Base-by-base conservation (phyloP, 306 rosid genomes). In the Trifolium fragiferum region DNA sequence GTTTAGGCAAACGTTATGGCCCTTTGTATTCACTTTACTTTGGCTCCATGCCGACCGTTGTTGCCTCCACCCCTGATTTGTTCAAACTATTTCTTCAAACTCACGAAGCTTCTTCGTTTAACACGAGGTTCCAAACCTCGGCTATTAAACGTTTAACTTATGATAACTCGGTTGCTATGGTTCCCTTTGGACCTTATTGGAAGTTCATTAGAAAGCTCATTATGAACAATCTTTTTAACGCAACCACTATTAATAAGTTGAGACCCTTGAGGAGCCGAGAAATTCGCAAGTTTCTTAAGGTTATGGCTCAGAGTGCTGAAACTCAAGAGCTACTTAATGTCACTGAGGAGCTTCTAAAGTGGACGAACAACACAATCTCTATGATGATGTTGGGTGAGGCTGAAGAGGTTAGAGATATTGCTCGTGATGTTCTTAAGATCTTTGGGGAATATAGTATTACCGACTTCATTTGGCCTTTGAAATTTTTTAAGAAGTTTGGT, bases 361-460 rank as follows among this genome's bases (percentile, higher is more conserved):
- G n/a, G n/a, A n/a, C n/a, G n/a, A n/a, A n/a, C n/a, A n/a, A n/a
- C n/a, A n/a, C n/a, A n/a, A n/a, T n/a, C n/a, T n/a, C n/a, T 13
- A 25, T 3, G 3, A 84, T 87, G 89, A 84, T 87, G 78, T 13
- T 84, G 27, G 87, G 91, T 15, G 78, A 58, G 13, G 70, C 76
- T 0, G 85, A 76, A 35, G 83, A 87, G 74, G 67, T 78, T 3
- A 55, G 64, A 51, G 32, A 44, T 25, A 80, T 82, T 0, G 82
- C 76, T 6, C 77, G 88, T 2, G 81, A 84, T 21, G 78, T 72
- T 25, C 44, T 80, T 0, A 59, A 77, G 70, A 82, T 87, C 40
- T 82, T 84, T 1, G 81, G 88, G 0, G 84, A 82, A 63, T 82
- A 79, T 12, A 87, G 82, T 59, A 59, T 79, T 1, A 51, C 78